Evolutionary conservation across 148 eudicot genomes (phyloP).

Genomic region (Heliamphora exappendiculata): DNA sequence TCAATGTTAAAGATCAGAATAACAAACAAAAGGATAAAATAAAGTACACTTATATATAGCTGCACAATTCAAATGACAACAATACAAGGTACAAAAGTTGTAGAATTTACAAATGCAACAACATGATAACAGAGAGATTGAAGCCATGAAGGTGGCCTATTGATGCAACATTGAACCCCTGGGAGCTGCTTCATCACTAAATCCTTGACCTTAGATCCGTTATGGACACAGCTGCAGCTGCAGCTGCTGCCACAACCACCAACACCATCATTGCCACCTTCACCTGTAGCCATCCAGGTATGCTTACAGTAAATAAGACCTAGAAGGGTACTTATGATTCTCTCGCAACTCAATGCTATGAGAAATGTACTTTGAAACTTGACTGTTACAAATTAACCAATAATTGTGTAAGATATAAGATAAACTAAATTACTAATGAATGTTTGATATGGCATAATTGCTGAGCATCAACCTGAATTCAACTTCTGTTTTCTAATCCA

Average conservation of each 20-base stretch:
- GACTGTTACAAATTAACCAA: slow-evolving; percentile 6
- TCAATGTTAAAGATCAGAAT: no score
- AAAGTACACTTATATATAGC: no score
- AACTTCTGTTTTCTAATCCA: no score
- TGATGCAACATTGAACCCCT: slow-evolving; percentile 58
- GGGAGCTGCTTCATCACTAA: slow-evolving; percentile 59
- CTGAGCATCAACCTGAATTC: neutral
- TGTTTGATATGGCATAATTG: neutral
- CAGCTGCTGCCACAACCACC: neutral
- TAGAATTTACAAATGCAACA: no score
- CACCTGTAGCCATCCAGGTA: neutral
- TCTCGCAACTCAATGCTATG: neutral
- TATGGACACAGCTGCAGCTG: slow-evolving; percentile 2
- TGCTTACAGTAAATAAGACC: neutral
- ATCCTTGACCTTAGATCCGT: slow-evolving; percentile 21
- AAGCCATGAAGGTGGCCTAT: slow-evolving; percentile 47
- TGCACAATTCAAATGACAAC: no score
- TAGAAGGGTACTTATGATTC: neutral
- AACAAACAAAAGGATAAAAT: no score
- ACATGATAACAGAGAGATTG: no score
- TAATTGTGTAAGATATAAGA: neutral
- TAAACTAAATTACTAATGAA: neutral
- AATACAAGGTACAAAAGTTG: no score
- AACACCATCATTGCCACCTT: neutral
- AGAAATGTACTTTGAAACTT: neutral